Conservation (phyloP, 208 protist species). For the Trichomonas vaginalis region DNA sequence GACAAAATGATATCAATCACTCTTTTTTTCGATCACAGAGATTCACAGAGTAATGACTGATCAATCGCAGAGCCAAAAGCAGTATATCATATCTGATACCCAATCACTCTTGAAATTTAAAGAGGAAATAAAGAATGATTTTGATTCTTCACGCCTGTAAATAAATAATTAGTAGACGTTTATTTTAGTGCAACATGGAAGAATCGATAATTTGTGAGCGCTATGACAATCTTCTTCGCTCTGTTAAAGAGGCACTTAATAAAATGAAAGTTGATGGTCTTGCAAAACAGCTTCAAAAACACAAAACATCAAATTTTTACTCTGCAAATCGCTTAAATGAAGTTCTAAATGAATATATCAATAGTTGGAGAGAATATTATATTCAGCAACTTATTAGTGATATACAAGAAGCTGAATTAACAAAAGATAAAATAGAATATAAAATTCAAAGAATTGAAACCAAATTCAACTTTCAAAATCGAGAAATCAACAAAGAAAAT, state of each 20-base stretch:
- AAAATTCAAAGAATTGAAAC: neutral
- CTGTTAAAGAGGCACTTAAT: neutral
- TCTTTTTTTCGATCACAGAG: too few relatives aligned
- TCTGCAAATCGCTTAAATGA: neutral
- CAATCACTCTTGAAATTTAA: too few relatives aligned
- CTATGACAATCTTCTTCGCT: neutral
- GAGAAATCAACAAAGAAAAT: neutral
- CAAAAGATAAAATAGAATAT: neutral
- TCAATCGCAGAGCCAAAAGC: too few relatives aligned
- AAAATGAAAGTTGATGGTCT: neutral
- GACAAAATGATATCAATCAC: too few relatives aligned
- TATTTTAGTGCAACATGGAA: neutral
- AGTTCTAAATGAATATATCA: neutral
- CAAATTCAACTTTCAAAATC: neutral
- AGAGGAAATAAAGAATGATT: too few relatives aligned
- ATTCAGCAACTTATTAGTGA: neutral
- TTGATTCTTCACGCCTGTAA: too few relatives aligned
- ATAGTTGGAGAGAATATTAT: neutral
- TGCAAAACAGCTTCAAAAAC: neutral
- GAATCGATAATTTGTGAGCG: neutral
- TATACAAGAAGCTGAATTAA: neutral
- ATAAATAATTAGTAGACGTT: neutral
- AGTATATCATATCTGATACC: too few relatives aligned
- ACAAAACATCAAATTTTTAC: neutral
- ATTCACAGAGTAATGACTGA: too few relatives aligned